Percentiles rank a stretch among this genome's conserved stretches.
Evolutionary conservation across 2,329 filamentous ascomycete species (phyloP).

Genomic region (Monosporascus sp.): DNA sequence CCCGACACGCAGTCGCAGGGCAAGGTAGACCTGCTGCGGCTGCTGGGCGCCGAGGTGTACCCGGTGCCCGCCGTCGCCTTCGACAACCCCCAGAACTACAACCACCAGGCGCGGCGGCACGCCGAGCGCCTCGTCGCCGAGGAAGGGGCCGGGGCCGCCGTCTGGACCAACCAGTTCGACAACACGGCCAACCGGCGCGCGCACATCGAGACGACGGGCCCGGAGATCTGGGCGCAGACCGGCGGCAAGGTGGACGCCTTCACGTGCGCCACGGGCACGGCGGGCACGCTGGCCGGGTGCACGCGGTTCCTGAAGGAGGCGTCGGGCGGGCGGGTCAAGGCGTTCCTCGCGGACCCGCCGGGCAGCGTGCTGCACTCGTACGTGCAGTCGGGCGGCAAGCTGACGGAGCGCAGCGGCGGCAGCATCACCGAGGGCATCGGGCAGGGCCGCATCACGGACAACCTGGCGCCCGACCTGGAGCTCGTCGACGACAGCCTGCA

Average conservation of each 20-base stretch:
- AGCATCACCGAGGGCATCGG: conserved; percentile 98
- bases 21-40: conserved; percentile 87
- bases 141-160: conserved; percentile 44
- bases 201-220: conserved; percentile 94
- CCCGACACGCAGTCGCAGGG: conserved; percentile 97
- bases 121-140: conserved; percentile 74
- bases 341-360: conserved; percentile 88
- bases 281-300: conserved; percentile 81
- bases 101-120: conserved; percentile 88
- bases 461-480: conserved; percentile 77
- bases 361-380: conserved; percentile 92
- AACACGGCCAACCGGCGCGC: conserved; percentile 90
- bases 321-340: conserved; percentile 72
- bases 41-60: conserved; percentile 91
- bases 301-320: conserved; percentile 85
- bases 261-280: conserved; percentile 91
- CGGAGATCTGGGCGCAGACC: conserved; percentile 96
- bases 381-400: conserved; percentile 75
- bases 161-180: conserved; percentile 99
- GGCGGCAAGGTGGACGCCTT: conserved; percentile 83
- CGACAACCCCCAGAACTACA: conserved; percentile 94
- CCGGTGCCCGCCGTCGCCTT: conserved; percentile 94
- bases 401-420: conserved; percentile 74
- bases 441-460: conserved; percentile 94
- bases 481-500: conserved; percentile 78